A percentile compares a stretch with the other conserved stretches of the same genome.
These are phyloP conservation scores for Kokia cookei DNA, from an alignment of 441 rosid species.

Conservation along the genomic window DNA sequence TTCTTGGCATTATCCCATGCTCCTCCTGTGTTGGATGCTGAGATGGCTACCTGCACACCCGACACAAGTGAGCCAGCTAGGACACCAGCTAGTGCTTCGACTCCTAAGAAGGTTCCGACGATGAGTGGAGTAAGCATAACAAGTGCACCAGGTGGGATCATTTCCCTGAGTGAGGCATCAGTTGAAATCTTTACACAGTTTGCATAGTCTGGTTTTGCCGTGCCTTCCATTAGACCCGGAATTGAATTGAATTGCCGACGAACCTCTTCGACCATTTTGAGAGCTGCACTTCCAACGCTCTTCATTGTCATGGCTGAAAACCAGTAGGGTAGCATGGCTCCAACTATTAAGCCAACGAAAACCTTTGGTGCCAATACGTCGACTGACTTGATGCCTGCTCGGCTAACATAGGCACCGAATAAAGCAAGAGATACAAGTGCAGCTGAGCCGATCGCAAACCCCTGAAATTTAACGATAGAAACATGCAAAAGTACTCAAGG, in stretches of 20 bases:
- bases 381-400: slow-evolving; percentile 48
- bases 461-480: slow-evolving; percentile 17
- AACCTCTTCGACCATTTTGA: slow-evolving; percentile 75
- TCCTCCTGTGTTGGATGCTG: slow-evolving; percentile 82
- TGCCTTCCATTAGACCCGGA: slow-evolving; percentile 71
- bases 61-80: slow-evolving; percentile 69
- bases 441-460: slow-evolving; percentile 72
- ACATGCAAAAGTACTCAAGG: neutral
- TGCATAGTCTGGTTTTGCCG: slow-evolving; percentile 58
- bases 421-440: slow-evolving; percentile 65
- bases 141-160: slow-evolving; percentile 70
- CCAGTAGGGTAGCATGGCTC: slow-evolving; percentile 76
- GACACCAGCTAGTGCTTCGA: slow-evolving; percentile 65
- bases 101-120: slow-evolving; percentile 58
- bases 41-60: slow-evolving; percentile 71
- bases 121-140: slow-evolving; percentile 65
- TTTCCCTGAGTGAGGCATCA: slow-evolving; percentile 56
- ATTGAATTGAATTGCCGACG: slow-evolving; percentile 63
- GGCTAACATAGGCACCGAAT: slow-evolving; percentile 65
- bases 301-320: slow-evolving; percentile 74
- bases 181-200: slow-evolving; percentile 70
- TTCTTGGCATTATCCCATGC: slow-evolving; percentile 77
- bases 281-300: slow-evolving; percentile 72
- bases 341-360: slow-evolving; percentile 57
- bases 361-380: slow-evolving; percentile 66